Base-by-base conservation (phyloP, 495 filamentous ascomycete genomes). In the Pyronema omphalodes region DNA sequence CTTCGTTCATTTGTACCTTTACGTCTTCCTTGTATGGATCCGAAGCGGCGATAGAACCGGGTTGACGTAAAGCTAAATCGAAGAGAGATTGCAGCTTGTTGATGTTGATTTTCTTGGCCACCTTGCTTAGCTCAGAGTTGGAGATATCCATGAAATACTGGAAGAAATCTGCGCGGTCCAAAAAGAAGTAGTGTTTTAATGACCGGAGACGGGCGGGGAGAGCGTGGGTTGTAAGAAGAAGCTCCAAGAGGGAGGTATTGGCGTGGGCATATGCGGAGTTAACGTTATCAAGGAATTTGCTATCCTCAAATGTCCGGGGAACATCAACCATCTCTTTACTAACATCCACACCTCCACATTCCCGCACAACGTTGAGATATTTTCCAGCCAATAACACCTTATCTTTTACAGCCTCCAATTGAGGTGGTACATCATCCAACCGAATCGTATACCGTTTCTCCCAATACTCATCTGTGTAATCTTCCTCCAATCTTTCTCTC, bases 381-480 rank as follows among this genome's bases (percentile, higher is more conserved):
- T 98, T 98, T 15, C 91, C 91, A 12, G 91, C 91, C 3, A 96
- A 73, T 7, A 96, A 72, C 1, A 98, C 88, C 63, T 94, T 95
- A 54, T 94, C 88, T 60, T 86, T 89, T 53, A 96, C 86, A 51
- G 73, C 80, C 60, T 93, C 86, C 6, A 98, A 76, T 65, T 98
- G 91, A 9, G 91, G 89, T 3, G 91, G 91, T 9, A 96, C 80
- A 53, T 91, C 87, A 44, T 84, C 76, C 43, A 93, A 84, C 41
- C 91, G 79, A 55, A 96, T 86, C 9, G 88, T 94, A 60, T 98
- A 98, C 53, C 91, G 75, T 67, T 94, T 87, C 63, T 96, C 91
- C 91, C 91, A 98, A 67, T 98, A 98, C 59, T 96, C 91, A 62
- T 98, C 91, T 0, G 88, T 96, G 60, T 95, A 98, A 68, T 98